Evolutionary conservation across 176 grass and related monocot species (phyloP).

Genomic region (Cocos nucifera): DNA sequence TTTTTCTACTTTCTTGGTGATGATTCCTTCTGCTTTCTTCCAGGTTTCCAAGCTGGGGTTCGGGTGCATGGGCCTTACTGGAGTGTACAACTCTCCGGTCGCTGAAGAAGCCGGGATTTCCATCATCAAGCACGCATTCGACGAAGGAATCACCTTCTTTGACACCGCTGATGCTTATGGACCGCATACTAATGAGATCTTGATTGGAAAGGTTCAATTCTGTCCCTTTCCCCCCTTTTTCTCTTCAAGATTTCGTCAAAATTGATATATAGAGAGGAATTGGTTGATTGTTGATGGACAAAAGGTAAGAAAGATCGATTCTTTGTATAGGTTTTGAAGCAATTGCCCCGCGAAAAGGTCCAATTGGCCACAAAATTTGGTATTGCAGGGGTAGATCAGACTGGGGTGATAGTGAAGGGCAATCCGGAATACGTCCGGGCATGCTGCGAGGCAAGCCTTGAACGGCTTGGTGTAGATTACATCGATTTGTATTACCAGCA

Average conservation of each 20-base stretch:
- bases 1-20: neutral
- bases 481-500: constrained; percentile 17
- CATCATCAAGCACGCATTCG: constrained; percentile 18
- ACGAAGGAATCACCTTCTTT: constrained; percentile 18
- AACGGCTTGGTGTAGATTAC: constrained; percentile 5
- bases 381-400: neutral
- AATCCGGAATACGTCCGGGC: neutral
- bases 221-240: neutral
- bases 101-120: constrained; percentile 10
- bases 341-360: constrained; percentile 15
- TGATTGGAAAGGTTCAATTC: constrained; percentile 6
- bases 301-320: too few relatives aligned
- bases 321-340: constrained; percentile 19
- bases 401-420: neutral
- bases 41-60: constrained; percentile 25
- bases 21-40: neutral
- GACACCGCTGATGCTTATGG: constrained; percentile 21
- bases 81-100: constrained; percentile 14
- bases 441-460: neutral
- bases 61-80: constrained; percentile 22
- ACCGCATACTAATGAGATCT: constrained; percentile 3
- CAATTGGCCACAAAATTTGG: constrained; percentile 25
- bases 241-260: neutral
- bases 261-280: neutral
- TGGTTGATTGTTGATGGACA: neutral